Conservation (phyloP, 371 early-diverging fungal genomes). For the Haplosporangium sp. region DNA sequence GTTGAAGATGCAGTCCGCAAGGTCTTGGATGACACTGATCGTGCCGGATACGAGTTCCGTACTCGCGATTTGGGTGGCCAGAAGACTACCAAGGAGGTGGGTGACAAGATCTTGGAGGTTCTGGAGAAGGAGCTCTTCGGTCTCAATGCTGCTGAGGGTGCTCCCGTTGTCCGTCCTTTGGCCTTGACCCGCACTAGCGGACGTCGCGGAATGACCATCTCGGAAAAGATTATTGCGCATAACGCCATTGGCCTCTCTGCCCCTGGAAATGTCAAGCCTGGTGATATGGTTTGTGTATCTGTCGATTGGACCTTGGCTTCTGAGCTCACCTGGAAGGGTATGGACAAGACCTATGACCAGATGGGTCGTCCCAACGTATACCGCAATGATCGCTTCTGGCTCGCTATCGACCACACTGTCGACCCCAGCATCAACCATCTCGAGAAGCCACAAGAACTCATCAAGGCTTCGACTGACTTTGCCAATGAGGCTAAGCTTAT, state of each 20-base stretch:
- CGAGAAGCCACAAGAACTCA: constrained; percentile 74
- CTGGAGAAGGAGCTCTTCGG: constrained; percentile 66
- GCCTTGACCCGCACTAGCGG: constrained; percentile 59
- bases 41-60: constrained; percentile 79
- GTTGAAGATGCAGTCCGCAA: constrained; percentile 92
- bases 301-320: constrained; percentile 88
- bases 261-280: constrained; percentile 75
- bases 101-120: constrained; percentile 87
- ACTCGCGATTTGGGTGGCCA: constrained; percentile 93
- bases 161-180: constrained; percentile 54
- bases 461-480: constrained; percentile 73
- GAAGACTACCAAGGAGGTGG: constrained; percentile 86
- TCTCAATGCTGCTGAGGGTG: constrained; percentile 66
- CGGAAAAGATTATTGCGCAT: constrained; percentile 81
- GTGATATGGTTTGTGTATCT: constrained; percentile 83
- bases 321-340: constrained; percentile 87
- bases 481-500: constrained; percentile 78
- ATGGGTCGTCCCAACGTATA: constrained; percentile 80
- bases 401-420: constrained; percentile 84
- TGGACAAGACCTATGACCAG: constrained; percentile 84
- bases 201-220: constrained; percentile 78
- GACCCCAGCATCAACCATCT: constrained; percentile 80
- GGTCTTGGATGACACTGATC: constrained; percentile 84
- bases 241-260: constrained; percentile 74
- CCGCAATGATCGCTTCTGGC: constrained; percentile 86